These are phyloP conservation scores for Arctium lappa DNA, from an alignment of 129 eudicot species.

Conservation along the genomic window DNA sequence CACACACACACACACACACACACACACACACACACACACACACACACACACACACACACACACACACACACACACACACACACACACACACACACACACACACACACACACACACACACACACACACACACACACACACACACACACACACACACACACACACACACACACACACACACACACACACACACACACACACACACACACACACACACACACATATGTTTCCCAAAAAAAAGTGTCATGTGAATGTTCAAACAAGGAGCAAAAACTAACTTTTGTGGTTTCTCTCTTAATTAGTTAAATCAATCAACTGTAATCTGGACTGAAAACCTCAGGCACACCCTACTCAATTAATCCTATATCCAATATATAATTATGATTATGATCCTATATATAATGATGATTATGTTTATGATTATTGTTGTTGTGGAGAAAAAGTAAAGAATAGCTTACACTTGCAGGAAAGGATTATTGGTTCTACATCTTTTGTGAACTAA, in stretches of 20 bases:
- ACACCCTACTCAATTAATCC: background rate
- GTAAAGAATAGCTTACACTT: background rate
- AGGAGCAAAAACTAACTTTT: background rate
- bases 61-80: no score
- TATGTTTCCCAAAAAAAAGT: background rate
- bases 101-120: no score
- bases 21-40: no score
- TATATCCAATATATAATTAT: background rate
- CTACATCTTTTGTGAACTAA: conserved; percentile 13
- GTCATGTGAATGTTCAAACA: background rate
- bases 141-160: no score
- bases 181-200: no score
- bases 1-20: no score
- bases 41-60: no score
- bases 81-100: no score
- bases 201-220: background rate
- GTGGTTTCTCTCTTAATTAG: background rate
- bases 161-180: no score
- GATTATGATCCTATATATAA: no score
- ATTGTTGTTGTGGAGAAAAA: background rate
- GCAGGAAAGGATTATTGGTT: background rate
- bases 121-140: background rate
- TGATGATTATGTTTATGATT: no score
- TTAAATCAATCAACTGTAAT: background rate
- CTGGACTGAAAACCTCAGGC: background rate